Base-by-base conservation (phyloP, 2,329 filamentous ascomycete species). In the Orbilia blumenaviensis region DNA sequence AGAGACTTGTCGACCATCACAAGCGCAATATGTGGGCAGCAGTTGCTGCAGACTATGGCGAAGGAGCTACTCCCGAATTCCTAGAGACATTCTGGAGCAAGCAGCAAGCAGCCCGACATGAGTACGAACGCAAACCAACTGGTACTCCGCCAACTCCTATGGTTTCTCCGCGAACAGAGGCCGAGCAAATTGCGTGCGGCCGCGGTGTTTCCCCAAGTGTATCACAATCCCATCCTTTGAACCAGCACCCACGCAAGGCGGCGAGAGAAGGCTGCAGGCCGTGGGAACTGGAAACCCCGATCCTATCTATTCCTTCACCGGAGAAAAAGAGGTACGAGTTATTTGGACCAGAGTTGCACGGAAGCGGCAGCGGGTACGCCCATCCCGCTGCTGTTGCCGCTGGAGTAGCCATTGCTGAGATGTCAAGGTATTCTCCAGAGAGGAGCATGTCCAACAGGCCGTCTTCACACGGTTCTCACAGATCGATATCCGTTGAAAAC, bases 21-120 rank as follows among this genome's bases (percentile, higher is more conserved):
- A 88, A 90, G 46, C 85, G 86, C 60, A 87, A 88, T 7, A 94
- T 94, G 84, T 94, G 92, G 91, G 85, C 87, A 34, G 86, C 87
- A 54, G 87, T 94, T 36, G 91, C 91, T 29, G 84, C 87, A 25
- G 90, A 93, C 80, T 94, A 94, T 80, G 91, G 91, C 63, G 82
- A 84, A 12, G 87, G 88, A 34, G 86, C 86, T 1, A 89, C 88
- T 56, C 88, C 90, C 0, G 85, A 86, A 12, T 85, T 88, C 34
- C 85, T 93, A 18, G 91, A 92, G 83, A 89, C 90, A 81, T 88
- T 89, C n/a, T 93, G 90, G 89, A 86, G 85, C 81, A 84, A 84
- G 8, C 86, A 84, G 41, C 63, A 76, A 62, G 16, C 50, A 29
- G 21, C 52, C 48, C 46, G 61, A 63, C 61, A 68, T 36, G 61